Base-by-base conservation (phyloP, 345 rosid genomes). In the Lumnitzera littorea region DNA sequence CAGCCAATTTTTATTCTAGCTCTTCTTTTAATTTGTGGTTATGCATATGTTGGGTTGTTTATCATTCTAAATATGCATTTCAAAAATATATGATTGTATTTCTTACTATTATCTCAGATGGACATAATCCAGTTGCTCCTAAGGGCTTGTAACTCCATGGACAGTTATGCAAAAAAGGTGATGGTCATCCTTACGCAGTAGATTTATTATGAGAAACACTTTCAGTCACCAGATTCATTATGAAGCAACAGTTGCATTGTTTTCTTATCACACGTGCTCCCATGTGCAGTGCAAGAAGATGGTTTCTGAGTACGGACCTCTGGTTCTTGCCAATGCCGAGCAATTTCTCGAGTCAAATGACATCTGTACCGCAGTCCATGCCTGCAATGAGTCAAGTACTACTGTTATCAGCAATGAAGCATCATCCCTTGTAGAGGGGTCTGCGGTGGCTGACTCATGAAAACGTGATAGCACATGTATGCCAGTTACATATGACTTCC, bases 291-390 rank as follows among this genome's bases (percentile, higher is more conserved):
- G 96, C 74, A 91, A 95, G 83, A 82, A 66, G 80, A 14, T 86
- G 77, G 97, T 91, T n/a, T 86, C 91, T 9, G 84, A 84, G 77
- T 95, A 88, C 16, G 98, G 89, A 17, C 98, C 99, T 46, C 27
- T 86, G 55, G 67, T 91, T 64, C 88, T 95, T 23, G 60, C 61
- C 58, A 82, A 88, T 50, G 62, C 85, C 23, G 96, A 82, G 74
- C 75, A 86, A 57, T 86, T 88, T 74, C 84, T 95, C 66, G 95
- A 91, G 60, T 78, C 67, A 48, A 77, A 64, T 0, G 97, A 95
- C 52, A 46, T 95, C 5, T 95, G 99, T 73, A 48, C 78, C 27
- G 43, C 81, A 53, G 67, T 95, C 17, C 88, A 73, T 17, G 85
- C 88, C 52, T 95, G 96, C 54, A n/a, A 50, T 7, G 24, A 36